These are phyloP conservation scores for Pseudomonodictys pantanalensis DNA, from an alignment of 495 filamentous ascomycete species.

Conservation along the genomic window DNA sequence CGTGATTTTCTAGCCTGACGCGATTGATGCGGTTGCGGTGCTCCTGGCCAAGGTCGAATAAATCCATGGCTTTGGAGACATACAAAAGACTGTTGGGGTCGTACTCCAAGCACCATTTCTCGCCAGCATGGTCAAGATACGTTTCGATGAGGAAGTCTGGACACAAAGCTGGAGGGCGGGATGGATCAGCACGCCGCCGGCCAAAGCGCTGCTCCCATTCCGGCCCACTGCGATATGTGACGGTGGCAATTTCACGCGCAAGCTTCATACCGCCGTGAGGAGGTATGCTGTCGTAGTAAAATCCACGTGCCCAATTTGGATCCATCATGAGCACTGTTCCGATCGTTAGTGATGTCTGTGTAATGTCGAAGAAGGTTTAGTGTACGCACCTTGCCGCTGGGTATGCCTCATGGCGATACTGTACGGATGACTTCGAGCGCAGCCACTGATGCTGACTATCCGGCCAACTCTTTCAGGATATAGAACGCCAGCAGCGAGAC, in stretches of 20 bases:
- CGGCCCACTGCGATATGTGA: slow-evolving; percentile 93
- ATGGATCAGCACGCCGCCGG: slow-evolving; percentile 78
- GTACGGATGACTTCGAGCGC: slow-evolving; percentile 93
- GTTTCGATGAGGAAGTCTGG: slow-evolving; percentile 98
- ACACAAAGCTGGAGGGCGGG: slow-evolving; percentile 83
- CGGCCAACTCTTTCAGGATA: slow-evolving; percentile 77
- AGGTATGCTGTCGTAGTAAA: slow-evolving; percentile 86
- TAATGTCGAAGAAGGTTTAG: background rate
- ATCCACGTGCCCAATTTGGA: slow-evolving; percentile 93
- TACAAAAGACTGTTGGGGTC: slow-evolving; percentile 96
- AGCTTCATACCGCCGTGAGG: slow-evolving; percentile 98
- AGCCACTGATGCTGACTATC: slow-evolving; percentile 88
- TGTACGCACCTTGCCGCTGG: slow-evolving; percentile 66
- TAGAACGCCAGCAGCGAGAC: slow-evolving; percentile 81
- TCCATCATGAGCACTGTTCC: slow-evolving; percentile 88
- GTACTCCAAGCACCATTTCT: slow-evolving; percentile 98
- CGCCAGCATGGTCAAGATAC: slow-evolving; percentile 95
- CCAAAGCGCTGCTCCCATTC: slow-evolving; percentile 98
- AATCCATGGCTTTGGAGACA: slow-evolving; percentile 97
- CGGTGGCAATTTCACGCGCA: slow-evolving; percentile 93
- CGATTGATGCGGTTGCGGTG: slow-evolving; percentile 55
- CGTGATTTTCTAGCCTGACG: slow-evolving; percentile 50
- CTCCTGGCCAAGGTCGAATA: slow-evolving; percentile 82
- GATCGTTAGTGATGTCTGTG: slow-evolving; percentile 11
- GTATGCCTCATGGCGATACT: slow-evolving; percentile 99